phyloP scores from a whole-genome alignment of 208 protist genomes.

The Leptomonas pyrrhocoris region DNA sequence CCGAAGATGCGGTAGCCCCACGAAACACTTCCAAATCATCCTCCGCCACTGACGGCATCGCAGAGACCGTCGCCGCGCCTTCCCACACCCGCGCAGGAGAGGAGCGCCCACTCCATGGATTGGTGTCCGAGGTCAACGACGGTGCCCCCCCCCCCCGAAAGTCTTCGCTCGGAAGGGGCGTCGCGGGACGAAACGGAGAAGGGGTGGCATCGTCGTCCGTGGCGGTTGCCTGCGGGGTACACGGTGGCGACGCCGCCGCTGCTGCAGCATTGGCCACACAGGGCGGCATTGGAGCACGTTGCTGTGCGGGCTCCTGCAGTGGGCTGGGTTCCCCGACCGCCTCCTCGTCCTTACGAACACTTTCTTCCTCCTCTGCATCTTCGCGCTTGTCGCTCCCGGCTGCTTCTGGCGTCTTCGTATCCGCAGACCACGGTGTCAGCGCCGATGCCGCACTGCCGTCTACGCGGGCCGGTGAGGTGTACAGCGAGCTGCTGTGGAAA shows the following conservation, averaged over 20 bases:
- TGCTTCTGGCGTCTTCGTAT: not conserved
- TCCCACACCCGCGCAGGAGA: constrained; percentile 3
- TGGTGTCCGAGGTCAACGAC: constrained; percentile 1
- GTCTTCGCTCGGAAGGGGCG: not conserved
- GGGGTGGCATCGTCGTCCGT: not conserved
- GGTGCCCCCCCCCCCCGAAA: not conserved
- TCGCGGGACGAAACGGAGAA: constrained; percentile 16
- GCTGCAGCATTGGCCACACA: not conserved
- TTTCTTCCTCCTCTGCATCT: not conserved
- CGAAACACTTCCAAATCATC: constrained; percentile 5
- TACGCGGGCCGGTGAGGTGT: not conserved
- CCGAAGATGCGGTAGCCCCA: not conserved
- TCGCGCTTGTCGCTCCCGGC: not conserved
- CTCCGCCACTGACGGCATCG: constrained; percentile 2
- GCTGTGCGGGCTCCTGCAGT: constrained; percentile 2
- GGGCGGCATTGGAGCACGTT: not conserved
- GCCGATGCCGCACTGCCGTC: not conserved
- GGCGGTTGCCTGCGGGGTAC: not conserved
- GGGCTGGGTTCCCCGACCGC: not conserved
- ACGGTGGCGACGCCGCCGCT: not conserved
- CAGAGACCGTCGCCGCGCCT: not conserved
- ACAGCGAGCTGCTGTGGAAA: not conserved
- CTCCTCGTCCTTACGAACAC: not conserved
- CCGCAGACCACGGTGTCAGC: not conserved
- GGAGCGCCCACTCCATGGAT: constrained; percentile 3